Evolutionary conservation across 345 rosid species (phyloP).

Genomic region (Lumnitzera littorea): DNA sequence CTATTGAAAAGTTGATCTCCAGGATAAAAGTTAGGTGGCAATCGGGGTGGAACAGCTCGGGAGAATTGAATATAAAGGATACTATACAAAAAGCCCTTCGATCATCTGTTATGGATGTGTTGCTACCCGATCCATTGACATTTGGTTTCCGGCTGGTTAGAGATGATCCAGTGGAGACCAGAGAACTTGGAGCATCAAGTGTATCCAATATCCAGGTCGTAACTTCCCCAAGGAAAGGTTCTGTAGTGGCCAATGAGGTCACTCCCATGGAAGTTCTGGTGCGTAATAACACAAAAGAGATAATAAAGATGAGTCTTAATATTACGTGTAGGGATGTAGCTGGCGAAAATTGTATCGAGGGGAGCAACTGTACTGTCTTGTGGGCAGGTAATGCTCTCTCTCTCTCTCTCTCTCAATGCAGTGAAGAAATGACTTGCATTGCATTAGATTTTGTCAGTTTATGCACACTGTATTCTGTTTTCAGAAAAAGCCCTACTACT

Average conservation of each 20-base stretch:
- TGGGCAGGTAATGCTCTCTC: conserved; percentile 66
- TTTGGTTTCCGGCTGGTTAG: conserved; percentile 78
- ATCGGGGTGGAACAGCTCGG: conserved; percentile 92
- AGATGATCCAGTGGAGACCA: conserved; percentile 16
- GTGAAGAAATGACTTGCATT: neutral
- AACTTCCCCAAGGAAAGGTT: conserved; percentile 30
- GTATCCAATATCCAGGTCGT: conserved; percentile 20
- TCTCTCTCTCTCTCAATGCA: neutral
- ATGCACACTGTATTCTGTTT: too few species aligned
- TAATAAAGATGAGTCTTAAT: conserved; percentile 70
- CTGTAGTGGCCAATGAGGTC: conserved; percentile 71
- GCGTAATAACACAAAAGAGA: conserved; percentile 84
- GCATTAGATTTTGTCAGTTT: neutral
- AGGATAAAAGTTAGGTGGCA: conserved; percentile 94
- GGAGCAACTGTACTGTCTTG: conserved; percentile 72
- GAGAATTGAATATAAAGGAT: conserved; percentile 85
- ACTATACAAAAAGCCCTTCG: conserved; percentile 87
- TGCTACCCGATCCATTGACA: conserved; percentile 95
- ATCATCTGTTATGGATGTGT: conserved; percentile 87
- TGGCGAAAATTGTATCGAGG: conserved; percentile 88
- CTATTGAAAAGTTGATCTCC: conserved; percentile 77
- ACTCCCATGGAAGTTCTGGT: conserved; percentile 86
- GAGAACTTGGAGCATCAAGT: conserved; percentile 11
- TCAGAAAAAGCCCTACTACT: too few species aligned
- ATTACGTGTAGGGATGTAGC: conserved; percentile 91